Base-by-base conservation (phyloP, 352 stramenopile genomes). In the Phytophthora syringae region DNA sequence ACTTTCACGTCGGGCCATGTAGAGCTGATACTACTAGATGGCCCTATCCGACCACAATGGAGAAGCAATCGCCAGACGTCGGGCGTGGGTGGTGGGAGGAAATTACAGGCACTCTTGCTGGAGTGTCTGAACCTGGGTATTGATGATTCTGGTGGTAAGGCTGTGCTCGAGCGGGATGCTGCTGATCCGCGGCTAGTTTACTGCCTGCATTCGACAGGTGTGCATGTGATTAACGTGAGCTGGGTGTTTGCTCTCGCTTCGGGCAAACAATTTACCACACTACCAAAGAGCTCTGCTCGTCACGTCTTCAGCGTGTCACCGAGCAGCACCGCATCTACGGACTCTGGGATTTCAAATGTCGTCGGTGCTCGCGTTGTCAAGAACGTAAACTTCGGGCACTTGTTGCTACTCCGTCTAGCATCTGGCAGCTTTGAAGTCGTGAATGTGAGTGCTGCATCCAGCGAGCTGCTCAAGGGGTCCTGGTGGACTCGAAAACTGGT, bases 231-330 rank as follows among this genome's bases (percentile, higher is more conserved):
- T 44, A 92, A 95, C 55, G 64, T 93, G 42, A 77, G 71, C 58
- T 95, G 84, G 84, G 82, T 90, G 7, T 78, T 83, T 52, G 67
- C 74, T 18, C 72, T 92, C 10, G 76, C 80, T 2, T 70, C 74
- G 0, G 81, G 82, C 13, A 90, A 91, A 42, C 69, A 84, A 47
- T 90, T 91, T 36, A 72, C 72, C 10, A 61, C 72, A 15, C 64
- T 92, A 4, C 82, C 86, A 11, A 88, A 86, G 54, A 92, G 74
- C 53, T 83, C 84, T 18, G 86, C 86, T 43, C 84, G 85, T 16
- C 86, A 92, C 52, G 79, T 93, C 32, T 93, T 95, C 54, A 86
- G 84, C 57, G 73, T 95, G 10, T 90, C 84, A 10, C 84, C 86
- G 5, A 66, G 60, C 30, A 74, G 36, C 3, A 22, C 53, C 18